These are phyloP conservation scores for Acrocalymma vagum DNA, from an alignment of 2,329 filamentous ascomycete species.

Conservation along the genomic window DNA sequence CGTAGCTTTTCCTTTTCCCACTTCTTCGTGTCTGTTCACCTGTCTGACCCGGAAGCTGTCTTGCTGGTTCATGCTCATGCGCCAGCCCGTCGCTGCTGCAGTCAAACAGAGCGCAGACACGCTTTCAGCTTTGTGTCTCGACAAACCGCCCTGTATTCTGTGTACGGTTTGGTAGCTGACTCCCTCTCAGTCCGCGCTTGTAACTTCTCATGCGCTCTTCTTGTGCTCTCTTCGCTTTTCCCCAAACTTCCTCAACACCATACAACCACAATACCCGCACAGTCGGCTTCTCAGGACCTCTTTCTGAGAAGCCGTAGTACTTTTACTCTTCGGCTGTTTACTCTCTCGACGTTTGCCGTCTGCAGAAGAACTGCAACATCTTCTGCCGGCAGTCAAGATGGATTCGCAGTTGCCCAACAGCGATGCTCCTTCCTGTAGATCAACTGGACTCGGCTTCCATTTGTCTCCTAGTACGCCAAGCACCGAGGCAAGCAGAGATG, in stretches of 20 bases:
- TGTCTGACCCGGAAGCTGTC: constrained; percentile 43
- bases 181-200: constrained; percentile 43
- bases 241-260: constrained; percentile 32
- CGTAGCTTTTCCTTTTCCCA: constrained; percentile 22
- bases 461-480: constrained; percentile 20
- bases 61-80: constrained; percentile 43
- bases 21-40: constrained; percentile 40
- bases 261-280: too few relatives aligned
- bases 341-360: constrained; percentile 25
- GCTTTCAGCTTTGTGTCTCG: constrained; percentile 48
- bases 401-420: constrained; percentile 38
- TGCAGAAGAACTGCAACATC: constrained; percentile 29
- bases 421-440: constrained; percentile 28
- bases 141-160: constrained; percentile 42
- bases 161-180: constrained; percentile 49
- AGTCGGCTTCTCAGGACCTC: constrained; percentile 8
- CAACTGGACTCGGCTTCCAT: constrained; percentile 25
- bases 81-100: constrained; percentile 32
- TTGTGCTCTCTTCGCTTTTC: constrained; percentile 39
- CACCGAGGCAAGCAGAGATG: constrained; percentile 23
- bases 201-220: constrained; percentile 33
- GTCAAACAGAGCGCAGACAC: constrained; percentile 49
- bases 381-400: constrained; percentile 35
- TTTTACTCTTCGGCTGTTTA: neutral
- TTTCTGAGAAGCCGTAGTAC: constrained; percentile 7